These are phyloP conservation scores for Cladosporium sp. DNA, from an alignment of 2,329 filamentous ascomycete species.

Conservation along the genomic window DNA sequence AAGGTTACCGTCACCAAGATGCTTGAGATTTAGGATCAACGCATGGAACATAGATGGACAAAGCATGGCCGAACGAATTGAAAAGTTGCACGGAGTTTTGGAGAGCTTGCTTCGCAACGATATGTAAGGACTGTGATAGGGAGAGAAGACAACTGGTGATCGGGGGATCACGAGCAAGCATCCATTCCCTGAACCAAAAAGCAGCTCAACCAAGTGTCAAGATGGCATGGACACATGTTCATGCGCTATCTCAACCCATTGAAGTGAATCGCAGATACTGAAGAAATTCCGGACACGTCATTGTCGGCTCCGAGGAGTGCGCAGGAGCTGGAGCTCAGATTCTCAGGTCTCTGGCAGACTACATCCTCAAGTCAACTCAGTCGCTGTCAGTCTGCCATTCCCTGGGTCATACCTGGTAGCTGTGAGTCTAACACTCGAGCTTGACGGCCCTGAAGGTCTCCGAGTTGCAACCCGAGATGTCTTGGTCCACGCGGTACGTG, in stretches of 20 bases:
- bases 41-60: neutral
- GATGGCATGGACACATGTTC: neutral
- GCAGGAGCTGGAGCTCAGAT: neutral
- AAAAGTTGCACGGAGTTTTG: neutral
- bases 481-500: neutral
- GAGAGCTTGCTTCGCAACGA: neutral
- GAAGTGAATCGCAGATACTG: neutral
- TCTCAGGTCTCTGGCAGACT: neutral
- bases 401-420: neutral
- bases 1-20: too few relatives aligned
- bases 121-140: slow-evolving; percentile 3
- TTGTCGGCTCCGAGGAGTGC: neutral
- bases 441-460: neutral
- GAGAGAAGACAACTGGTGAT: neutral
- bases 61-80: neutral
- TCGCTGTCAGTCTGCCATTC: neutral
- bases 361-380: neutral
- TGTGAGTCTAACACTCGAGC: neutral
- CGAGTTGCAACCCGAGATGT: neutral
- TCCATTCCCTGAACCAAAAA: neutral
- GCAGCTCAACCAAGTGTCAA: neutral
- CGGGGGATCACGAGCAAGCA: neutral
- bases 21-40: too few relatives aligned
- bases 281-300: neutral
- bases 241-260: neutral